These are phyloP conservation scores for Calocybe gambosa DNA, from an alignment of 1,284 basidiomycete genomes.

Conservation along the genomic window DNA sequence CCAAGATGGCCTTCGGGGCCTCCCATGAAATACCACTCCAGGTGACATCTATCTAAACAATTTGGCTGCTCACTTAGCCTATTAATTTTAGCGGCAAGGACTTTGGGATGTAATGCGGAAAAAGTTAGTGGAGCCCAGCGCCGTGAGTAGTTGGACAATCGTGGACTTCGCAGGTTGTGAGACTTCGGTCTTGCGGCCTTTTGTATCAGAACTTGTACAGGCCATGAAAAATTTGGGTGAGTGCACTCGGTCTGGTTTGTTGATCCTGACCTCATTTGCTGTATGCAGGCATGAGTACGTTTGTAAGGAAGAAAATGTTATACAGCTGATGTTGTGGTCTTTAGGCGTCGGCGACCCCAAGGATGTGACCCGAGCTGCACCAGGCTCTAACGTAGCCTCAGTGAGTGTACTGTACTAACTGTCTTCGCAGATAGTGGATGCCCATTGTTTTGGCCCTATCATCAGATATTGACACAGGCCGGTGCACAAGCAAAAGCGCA, in stretches of 20 bases:
- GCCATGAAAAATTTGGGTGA: constrained; percentile 25
- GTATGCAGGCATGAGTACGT: constrained; percentile 13
- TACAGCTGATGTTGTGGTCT: background rate
- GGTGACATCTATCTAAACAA: constrained; percentile 5
- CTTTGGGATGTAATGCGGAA: constrained; percentile 33
- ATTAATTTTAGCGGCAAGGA: constrained; percentile 19
- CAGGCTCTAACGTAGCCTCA: background rate
- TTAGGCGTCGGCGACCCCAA: constrained; percentile 1
- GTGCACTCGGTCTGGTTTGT: too few species aligned
- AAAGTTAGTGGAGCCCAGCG: constrained; percentile 23
- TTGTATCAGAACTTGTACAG: constrained; percentile 19
- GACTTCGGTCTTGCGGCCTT: constrained; percentile 13
- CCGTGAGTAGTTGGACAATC: constrained; percentile 25
- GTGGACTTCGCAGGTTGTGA: constrained; percentile 24
- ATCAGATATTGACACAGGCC: constrained; percentile 9
- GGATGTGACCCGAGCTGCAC: background rate
- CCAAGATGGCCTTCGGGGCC: constrained; percentile 22
- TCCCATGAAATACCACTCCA: constrained; percentile 5
- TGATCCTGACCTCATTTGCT: too few species aligned
- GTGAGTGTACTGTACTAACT: constrained; percentile 4
- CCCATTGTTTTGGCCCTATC: background rate
- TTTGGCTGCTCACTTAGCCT: background rate
- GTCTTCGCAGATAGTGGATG: background rate
- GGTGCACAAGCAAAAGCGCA: constrained; percentile 11
- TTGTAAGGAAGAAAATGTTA: background rate